A percentile compares a stretch with the other conserved stretches of the same genome.
Conservation (phyloP, 805 yeast genomes). For the Saccharomycopsis javanensis region DNA sequence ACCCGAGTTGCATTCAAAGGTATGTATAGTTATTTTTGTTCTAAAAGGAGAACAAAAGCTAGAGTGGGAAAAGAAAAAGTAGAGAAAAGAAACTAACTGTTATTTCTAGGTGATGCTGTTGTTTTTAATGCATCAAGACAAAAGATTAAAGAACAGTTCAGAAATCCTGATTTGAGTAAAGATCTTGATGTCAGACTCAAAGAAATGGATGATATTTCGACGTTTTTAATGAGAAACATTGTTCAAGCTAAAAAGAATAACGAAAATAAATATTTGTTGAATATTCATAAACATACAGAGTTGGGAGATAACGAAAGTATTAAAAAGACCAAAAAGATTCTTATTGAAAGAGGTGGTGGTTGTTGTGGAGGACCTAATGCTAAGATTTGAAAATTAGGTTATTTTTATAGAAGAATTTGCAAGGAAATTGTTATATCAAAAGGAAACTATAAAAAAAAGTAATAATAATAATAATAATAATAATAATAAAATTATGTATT, state of each 20-base stretch:
- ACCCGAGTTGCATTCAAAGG: constrained; percentile 26
- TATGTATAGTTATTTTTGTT: constrained; percentile 11
- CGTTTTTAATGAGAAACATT: constrained; percentile 60
- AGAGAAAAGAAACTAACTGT: neutral
- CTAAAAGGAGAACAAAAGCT: neutral
- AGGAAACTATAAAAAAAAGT: too few relatives aligned
- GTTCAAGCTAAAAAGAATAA: constrained; percentile 65
- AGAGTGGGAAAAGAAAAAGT: neutral
- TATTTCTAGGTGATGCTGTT: constrained; percentile 27
- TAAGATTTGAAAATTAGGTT: constrained; percentile 5
- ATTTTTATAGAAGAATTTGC: too few relatives aligned
- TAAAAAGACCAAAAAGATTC: constrained; percentile 38
- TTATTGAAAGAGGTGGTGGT: constrained; percentile 45
- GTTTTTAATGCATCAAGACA: constrained; percentile 51
- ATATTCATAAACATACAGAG: constrained; percentile 75
- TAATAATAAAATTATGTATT: too few relatives aligned
- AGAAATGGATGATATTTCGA: constrained; percentile 60
- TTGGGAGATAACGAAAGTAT: constrained; percentile 83
- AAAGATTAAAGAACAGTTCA: constrained; percentile 47
- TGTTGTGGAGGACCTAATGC: constrained; percentile 40
- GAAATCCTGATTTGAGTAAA: constrained; percentile 39
- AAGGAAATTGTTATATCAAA: too few relatives aligned
- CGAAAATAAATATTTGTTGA: constrained; percentile 36
- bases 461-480: too few relatives aligned
- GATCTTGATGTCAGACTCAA: constrained; percentile 40